Conservation (phyloP, 495 filamentous ascomycete species). For the Massariosphaeria phaeospora region DNA sequence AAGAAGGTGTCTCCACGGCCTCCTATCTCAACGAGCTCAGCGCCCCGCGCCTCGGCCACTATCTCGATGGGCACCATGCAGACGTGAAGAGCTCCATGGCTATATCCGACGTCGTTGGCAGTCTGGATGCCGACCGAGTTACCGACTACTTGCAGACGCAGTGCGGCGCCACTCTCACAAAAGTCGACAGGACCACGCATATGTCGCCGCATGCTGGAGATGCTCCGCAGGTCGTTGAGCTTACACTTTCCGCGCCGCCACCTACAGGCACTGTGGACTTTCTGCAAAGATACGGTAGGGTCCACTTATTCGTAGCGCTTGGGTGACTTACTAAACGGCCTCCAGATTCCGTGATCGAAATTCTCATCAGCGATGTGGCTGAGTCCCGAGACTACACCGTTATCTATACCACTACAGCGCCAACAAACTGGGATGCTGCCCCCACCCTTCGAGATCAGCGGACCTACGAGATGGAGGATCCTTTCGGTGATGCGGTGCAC, state of each 20-base stretch:
- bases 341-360: constrained; percentile 57
- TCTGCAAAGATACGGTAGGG: neutral
- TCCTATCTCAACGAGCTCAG: constrained; percentile 55
- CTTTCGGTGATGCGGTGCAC: constrained; percentile 49
- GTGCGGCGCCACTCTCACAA: constrained; percentile 20
- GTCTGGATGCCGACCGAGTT: constrained; percentile 25
- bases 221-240: neutral
- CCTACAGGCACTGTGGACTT: neutral
- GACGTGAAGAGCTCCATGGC: constrained; percentile 13
- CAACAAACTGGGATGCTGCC: constrained; percentile 15
- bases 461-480: constrained; percentile 50
- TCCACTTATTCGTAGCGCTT: neutral
- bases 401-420: constrained; percentile 55
- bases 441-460: constrained; percentile 6
- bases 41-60: constrained; percentile 56
- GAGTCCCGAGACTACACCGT: constrained; percentile 55
- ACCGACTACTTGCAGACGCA: constrained; percentile 7
- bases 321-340: constrained; percentile 41
- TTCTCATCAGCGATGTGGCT: constrained; percentile 51
- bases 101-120: constrained; percentile 36
- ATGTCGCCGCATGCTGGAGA: too few relatives aligned
- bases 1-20: constrained; percentile 67
- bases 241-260: neutral
- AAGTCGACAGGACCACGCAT: too few relatives aligned
- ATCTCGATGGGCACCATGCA: constrained; percentile 33